Evolutionary conservation across 1,284 basidiomycete species (phyloP).

Genomic region (Amylostereum chailletii): DNA sequence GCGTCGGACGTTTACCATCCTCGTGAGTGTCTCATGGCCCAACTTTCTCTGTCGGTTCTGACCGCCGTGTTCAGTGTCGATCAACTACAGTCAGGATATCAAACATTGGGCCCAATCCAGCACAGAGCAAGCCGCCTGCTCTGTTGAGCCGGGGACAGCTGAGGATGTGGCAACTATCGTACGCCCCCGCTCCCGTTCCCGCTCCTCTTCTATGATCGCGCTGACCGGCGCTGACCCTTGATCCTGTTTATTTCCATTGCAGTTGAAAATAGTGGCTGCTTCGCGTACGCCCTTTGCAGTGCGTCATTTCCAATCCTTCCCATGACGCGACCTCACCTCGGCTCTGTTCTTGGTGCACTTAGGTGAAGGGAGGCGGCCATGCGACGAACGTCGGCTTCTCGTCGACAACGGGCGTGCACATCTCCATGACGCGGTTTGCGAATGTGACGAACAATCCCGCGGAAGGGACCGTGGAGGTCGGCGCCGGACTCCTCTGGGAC

Average conservation of each 20-base stretch:
- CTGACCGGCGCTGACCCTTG: no score
- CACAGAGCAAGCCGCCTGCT: constrained; percentile 5
- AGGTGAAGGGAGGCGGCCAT: constrained; percentile 46
- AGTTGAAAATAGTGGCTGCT: constrained; percentile 37
- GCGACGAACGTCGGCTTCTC: constrained; percentile 37
- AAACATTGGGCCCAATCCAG: constrained; percentile 7
- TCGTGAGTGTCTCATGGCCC: neutral
- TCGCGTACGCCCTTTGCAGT: constrained; percentile 30
- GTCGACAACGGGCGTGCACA: constrained; percentile 44
- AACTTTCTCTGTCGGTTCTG: no score
- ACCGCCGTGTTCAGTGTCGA: neutral
- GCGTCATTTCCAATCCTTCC: constrained; percentile 4
- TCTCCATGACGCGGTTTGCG: constrained; percentile 35
- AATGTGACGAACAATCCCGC: constrained; percentile 25
- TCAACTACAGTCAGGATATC: neutral
- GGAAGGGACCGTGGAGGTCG: constrained; percentile 29
- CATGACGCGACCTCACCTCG: neutral
- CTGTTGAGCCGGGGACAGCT: constrained; percentile 8
- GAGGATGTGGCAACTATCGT: constrained; percentile 9
- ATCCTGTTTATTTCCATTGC: neutral
- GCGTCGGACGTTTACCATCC: neutral
- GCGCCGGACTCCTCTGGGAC: constrained; percentile 42
- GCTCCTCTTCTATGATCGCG: no score
- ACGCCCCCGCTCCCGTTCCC: neutral
- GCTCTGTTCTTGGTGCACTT: neutral